Percentiles rank a stretch among this genome's conserved stretches.
Conservation (phyloP, 352 stramenopile genomes). For the Globisporangium nagaii region DNA sequence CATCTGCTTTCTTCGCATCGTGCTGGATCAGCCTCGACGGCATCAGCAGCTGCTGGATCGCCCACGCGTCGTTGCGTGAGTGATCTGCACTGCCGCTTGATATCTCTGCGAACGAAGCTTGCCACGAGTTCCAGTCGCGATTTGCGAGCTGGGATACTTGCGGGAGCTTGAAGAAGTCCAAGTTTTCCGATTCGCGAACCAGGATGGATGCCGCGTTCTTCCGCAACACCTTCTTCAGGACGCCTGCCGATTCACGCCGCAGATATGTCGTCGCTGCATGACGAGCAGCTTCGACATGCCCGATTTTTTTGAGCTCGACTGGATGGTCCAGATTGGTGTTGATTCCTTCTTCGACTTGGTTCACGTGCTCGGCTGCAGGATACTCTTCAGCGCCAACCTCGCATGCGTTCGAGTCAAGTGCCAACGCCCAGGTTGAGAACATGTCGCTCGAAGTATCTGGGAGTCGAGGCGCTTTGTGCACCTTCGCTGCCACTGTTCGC, state of each 20-base stretch:
- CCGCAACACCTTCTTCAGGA: slow-evolving; percentile 1
- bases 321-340: background rate
- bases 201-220: slow-evolving; percentile 7
- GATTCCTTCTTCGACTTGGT: background rate
- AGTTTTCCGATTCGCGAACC: background rate
- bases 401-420: background rate
- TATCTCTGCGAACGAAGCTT: background rate
- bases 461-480: background rate
- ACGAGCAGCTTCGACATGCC: background rate
- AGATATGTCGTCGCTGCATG: background rate
- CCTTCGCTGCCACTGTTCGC: background rate
- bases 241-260: background rate
- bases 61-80: background rate
- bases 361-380: background rate
- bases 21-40: background rate
- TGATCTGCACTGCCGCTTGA: background rate
- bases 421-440: background rate
- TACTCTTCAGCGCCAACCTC: background rate
- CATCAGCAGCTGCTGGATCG: slow-evolving; percentile 1
- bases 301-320: background rate
- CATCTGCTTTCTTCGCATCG: background rate
- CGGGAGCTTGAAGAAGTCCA: slow-evolving; percentile 3
- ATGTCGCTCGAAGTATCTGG: background rate
- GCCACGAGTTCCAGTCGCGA: background rate
- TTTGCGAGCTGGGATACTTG: background rate